Evolutionary conservation across 495 filamentous ascomycete genomes (phyloP).

Genomic region (Penicillium nucicola): DNA sequence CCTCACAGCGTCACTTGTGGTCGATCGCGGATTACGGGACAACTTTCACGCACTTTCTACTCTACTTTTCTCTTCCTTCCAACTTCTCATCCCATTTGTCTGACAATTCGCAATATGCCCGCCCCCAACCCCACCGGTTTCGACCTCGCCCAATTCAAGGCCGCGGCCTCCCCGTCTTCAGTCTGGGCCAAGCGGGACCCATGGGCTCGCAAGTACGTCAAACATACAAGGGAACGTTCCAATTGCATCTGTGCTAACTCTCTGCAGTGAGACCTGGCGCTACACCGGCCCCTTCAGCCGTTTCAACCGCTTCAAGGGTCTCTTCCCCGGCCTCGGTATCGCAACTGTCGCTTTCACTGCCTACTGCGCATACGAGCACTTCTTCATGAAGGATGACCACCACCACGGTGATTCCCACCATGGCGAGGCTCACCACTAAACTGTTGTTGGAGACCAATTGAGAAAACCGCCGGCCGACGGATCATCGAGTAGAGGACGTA

Average conservation of each 20-base stretch:
- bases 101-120: slow-evolving; percentile 35
- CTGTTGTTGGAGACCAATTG: slow-evolving; percentile 3
- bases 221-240: not conserved
- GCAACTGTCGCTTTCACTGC: slow-evolving; percentile 85
- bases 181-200: slow-evolving; percentile 67
- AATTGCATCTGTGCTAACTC: slow-evolving; percentile 13
- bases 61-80: slow-evolving; percentile 4
- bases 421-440: slow-evolving; percentile 46
- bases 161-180: slow-evolving; percentile 58
- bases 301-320: slow-evolving; percentile 78
- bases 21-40: slow-evolving; percentile 9
- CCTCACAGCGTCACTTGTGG: slow-evolving; percentile 14
- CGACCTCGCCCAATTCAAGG: slow-evolving; percentile 69
- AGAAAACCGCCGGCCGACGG: slow-evolving; percentile 10
- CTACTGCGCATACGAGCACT: slow-evolving; percentile 84
- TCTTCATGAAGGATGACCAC: slow-evolving; percentile 80
- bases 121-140: slow-evolving; percentile 78
- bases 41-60: slow-evolving; percentile 11
- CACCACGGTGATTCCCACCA: slow-evolving; percentile 48
- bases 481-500: slow-evolving; percentile 22
- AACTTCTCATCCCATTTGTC: slow-evolving; percentile 9
- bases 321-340: slow-evolving; percentile 87
- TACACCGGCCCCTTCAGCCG: slow-evolving; percentile 87
- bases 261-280: slow-evolving; percentile 83
- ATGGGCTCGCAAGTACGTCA: slow-evolving; percentile 71